Percentiles rank a stretch among this genome's conserved stretches.
These are phyloP conservation scores for Zygosaccharomyces sapae DNA, from an alignment of 1,139 yeast species.

Conservation along the genomic window DNA sequence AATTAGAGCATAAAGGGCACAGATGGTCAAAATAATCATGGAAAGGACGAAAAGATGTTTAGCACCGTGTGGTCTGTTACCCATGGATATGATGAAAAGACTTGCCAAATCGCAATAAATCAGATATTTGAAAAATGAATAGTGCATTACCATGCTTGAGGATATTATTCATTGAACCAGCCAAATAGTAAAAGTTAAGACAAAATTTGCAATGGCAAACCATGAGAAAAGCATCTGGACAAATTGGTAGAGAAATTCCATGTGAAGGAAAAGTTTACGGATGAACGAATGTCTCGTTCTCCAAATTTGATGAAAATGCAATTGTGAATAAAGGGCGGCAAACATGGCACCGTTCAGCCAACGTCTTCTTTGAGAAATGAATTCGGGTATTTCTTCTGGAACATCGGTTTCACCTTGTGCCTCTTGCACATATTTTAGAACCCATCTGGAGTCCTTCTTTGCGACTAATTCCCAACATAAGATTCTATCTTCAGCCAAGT, in stretches of 20 bases:
- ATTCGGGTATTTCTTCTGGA: constrained; percentile 86
- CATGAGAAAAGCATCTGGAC: constrained; percentile 73
- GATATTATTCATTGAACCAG: constrained; percentile 66
- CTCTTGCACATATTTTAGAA: constrained; percentile 82
- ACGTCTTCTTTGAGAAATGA: constrained; percentile 90
- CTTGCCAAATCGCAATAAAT: constrained; percentile 78
- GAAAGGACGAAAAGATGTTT: constrained; percentile 65
- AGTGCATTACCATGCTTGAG: constrained; percentile 75
- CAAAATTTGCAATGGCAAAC: constrained; percentile 86
- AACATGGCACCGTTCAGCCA: constrained; percentile 98
- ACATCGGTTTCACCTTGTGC: constrained; percentile 98
- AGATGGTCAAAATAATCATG: constrained; percentile 66
- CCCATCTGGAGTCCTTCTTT: constrained; percentile 82
- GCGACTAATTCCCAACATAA: constrained; percentile 97
- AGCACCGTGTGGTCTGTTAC: constrained; percentile 94
- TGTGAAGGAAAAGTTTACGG: constrained; percentile 72
- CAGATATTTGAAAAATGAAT: constrained; percentile 77
- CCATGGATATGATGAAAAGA: constrained; percentile 86
- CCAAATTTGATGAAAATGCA: constrained; percentile 80
- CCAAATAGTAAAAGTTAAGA: constrained; percentile 87
- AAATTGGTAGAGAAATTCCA: constrained; percentile 82
- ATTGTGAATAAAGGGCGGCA: constrained; percentile 85
- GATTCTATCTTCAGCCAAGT: constrained; percentile 94
- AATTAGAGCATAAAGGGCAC: constrained; percentile 75
- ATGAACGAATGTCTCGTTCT: constrained; percentile 72